These are phyloP conservation scores for Naganishia vishniacii DNA, from an alignment of 768 basidiomycete species.

Conservation along the genomic window DNA sequence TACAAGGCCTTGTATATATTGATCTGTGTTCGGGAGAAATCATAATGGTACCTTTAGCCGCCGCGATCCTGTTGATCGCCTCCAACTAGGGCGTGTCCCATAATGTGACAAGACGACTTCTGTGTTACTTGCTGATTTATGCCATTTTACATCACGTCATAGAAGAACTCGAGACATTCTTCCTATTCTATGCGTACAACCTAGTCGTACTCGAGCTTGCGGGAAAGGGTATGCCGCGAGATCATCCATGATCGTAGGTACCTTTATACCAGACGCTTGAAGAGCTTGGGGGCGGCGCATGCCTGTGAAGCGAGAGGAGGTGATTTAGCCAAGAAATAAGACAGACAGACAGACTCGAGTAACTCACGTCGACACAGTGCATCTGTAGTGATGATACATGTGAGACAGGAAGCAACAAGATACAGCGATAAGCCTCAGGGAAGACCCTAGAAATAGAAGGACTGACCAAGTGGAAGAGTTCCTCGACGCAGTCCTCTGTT, in stretches of 20 bases:
- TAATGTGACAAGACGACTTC: too few relatives aligned
- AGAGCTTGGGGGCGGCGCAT: constrained; percentile 72
- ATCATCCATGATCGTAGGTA: background rate
- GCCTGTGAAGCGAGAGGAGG: constrained; percentile 36
- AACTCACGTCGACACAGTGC: constrained; percentile 69
- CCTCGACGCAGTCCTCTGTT: constrained; percentile 39
- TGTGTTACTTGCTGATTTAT: constrained; percentile 2
- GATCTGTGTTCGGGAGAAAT: too few relatives aligned
- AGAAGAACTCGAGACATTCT: background rate
- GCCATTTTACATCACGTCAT: constrained; percentile 21
- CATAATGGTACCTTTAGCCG: too few relatives aligned
- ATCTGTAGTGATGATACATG: constrained; percentile 52
- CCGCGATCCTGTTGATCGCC: too few relatives aligned
- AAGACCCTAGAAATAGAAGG: constrained; percentile 13
- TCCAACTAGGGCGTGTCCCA: too few relatives aligned
- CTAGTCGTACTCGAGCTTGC: background rate
- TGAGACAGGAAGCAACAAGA: constrained; percentile 21
- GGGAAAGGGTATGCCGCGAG: background rate
- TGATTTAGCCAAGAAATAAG: constrained; percentile 17
- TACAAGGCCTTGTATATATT: too few relatives aligned
- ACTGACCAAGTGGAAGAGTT: constrained; percentile 60
- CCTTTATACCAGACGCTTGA: constrained; percentile 59
- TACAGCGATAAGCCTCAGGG: background rate
- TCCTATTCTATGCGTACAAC: constrained; percentile 16
- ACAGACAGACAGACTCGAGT: constrained; percentile 28